phyloP scores from a whole-genome alignment of 2,329 filamentous ascomycete species.

The Aspergillus sp. region DNA sequence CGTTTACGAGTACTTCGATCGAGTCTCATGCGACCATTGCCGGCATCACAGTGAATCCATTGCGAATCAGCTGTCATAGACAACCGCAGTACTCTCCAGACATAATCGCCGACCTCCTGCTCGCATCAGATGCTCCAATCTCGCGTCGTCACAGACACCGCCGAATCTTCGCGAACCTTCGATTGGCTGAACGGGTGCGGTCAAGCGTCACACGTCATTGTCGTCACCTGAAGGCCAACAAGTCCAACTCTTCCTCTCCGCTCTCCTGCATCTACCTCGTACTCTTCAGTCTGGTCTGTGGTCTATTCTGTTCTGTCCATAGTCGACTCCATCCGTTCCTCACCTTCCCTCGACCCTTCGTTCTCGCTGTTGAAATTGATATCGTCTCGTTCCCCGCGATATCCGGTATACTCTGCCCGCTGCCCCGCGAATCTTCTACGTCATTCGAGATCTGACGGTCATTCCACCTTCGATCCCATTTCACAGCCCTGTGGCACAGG shows the following conservation, averaged over 20 bases:
- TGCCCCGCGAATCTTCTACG: constrained; percentile 32
- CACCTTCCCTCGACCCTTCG: not conserved
- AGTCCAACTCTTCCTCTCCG: constrained; percentile 7
- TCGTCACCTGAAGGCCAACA: constrained; percentile 9
- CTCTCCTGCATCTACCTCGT: not conserved
- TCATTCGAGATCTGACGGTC: constrained; percentile 31
- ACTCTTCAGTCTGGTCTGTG: not conserved
- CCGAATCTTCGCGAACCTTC: constrained; percentile 42
- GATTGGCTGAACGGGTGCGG: constrained; percentile 16
- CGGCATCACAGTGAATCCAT: no score
- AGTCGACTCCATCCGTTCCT: not conserved
- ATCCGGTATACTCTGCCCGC: not conserved
- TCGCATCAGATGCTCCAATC: not conserved
- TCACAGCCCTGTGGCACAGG: constrained; percentile 1
- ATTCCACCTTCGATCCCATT: constrained; percentile 27
- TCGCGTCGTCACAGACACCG: not conserved
- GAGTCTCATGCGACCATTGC: no score
- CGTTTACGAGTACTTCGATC: not conserved
- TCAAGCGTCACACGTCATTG: constrained; percentile 34
- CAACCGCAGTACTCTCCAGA: no score
- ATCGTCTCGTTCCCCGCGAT: not conserved
- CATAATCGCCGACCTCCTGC: not conserved
- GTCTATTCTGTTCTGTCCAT: constrained; percentile 4
- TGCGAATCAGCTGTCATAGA: no score
- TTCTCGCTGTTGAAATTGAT: not conserved